Evolutionary conservation across 331 rosid genomes (phyloP).

Genomic region (Erythrophleum ivorense): DNA sequence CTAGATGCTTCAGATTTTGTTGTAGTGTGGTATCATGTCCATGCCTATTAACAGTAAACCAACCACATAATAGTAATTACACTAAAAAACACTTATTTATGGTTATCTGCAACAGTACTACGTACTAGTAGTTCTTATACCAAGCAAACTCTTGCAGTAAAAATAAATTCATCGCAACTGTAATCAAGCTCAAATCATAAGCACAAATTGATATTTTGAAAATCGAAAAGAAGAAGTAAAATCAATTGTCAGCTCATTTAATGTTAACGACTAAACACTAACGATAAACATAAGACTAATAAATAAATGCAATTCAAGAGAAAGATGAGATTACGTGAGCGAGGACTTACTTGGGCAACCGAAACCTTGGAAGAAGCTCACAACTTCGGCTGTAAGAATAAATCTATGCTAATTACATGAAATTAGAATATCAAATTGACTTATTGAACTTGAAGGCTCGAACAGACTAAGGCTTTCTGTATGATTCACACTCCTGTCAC

Average conservation of each 20-base stretch:
- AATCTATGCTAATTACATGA: too few relatives aligned
- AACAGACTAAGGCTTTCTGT: too few relatives aligned
- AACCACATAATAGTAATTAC: too few relatives aligned
- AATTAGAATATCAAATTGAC: too few relatives aligned
- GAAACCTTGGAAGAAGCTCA: constrained; percentile 86
- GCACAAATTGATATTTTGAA: neutral
- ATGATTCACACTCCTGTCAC: too few relatives aligned
- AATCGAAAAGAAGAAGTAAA: too few relatives aligned
- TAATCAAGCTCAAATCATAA: neutral
- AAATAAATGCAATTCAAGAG: neutral
- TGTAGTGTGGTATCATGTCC: too few relatives aligned
- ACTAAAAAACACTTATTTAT: too few relatives aligned
- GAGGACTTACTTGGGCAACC: constrained; percentile 82
- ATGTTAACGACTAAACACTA: constrained; percentile 30
- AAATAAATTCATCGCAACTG: neutral
- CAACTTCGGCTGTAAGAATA: constrained; percentile 57
- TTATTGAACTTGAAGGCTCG: too few relatives aligned
- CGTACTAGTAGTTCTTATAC: neutral
- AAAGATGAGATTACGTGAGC: constrained; percentile 66
- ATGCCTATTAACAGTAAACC: too few relatives aligned
- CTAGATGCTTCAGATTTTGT: too few relatives aligned
- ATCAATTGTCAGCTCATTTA: neutral
- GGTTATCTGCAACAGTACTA: too few relatives aligned
- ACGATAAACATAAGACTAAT: neutral
- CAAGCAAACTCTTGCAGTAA: neutral